A percentile compares a stretch with the other conserved stretches of the same genome.
Conservation (phyloP, 2,329 filamentous ascomycete species). For the Arthrobotrys musiformis region DNA sequence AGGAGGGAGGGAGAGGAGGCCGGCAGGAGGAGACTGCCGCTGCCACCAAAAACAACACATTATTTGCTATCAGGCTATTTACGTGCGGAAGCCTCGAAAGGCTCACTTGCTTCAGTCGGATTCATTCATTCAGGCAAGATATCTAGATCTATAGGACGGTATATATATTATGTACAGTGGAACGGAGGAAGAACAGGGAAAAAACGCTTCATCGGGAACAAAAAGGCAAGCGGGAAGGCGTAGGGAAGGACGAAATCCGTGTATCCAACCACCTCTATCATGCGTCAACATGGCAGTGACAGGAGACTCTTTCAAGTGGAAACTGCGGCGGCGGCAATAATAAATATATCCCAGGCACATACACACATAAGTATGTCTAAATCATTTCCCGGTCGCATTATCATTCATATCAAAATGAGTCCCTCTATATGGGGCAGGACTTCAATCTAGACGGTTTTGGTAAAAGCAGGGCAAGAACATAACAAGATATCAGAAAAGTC, state of each 20-base stretch:
- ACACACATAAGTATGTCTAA: background rate
- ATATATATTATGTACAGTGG: conserved; percentile 9
- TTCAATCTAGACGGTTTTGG: background rate
- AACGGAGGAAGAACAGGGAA: background rate
- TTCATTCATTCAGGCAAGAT: conserved; percentile 1
- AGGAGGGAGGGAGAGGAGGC: conserved; percentile 22
- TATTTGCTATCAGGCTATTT: conserved; percentile 1
- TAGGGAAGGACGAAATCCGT: background rate
- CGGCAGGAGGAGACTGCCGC: conserved; percentile 41
- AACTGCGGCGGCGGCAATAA: background rate
- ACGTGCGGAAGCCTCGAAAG: background rate
- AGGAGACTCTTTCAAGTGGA: background rate
- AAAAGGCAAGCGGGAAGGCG: background rate
- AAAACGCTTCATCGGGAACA: conserved; percentile 3
- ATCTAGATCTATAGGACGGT: too few species aligned
- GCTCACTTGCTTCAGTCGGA: background rate
- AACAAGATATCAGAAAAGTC: conserved; percentile 10
- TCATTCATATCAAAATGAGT: conserved; percentile 8
- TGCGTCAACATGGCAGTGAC: background rate
- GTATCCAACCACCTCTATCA: conserved; percentile 1
- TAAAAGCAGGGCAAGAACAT: conserved; percentile 2
- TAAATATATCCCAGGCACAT: background rate
- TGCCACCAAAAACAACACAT: conserved; percentile 39
- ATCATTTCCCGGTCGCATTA: background rate
- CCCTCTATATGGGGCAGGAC: background rate